Percentiles rank a stretch among this genome's conserved stretches.
Conservation (phyloP, 441 rosid genomes). For the Aleurites moluccanus region DNA sequence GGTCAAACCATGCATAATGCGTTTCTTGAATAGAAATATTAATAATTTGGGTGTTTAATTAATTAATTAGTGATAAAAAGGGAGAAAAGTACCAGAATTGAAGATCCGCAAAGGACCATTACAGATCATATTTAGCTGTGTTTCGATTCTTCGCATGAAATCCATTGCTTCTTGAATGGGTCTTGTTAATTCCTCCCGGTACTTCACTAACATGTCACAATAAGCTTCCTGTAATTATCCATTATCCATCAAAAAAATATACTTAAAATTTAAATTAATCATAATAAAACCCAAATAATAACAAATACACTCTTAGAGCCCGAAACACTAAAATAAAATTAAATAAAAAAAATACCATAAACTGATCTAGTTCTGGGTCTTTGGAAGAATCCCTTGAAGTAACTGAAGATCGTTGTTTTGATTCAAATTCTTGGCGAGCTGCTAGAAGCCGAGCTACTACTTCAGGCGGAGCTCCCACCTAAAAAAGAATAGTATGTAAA, state of each 20-base stretch:
- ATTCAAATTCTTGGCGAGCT: slow-evolving; percentile 72
- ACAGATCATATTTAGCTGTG: slow-evolving; percentile 79
- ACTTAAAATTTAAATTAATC: background rate
- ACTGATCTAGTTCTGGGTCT: slow-evolving; percentile 97
- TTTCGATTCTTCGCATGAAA: slow-evolving; percentile 93
- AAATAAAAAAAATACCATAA: slow-evolving; percentile 60
- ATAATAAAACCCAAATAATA: background rate
- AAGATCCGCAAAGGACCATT: slow-evolving; percentile 71
- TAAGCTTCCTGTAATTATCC: slow-evolving; percentile 74
- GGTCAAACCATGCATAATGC: slow-evolving; percentile 23
- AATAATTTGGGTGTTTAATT: too few species aligned
- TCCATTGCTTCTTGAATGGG: slow-evolving; percentile 98
- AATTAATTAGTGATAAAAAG: background rate
- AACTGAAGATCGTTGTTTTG: slow-evolving; percentile 52
- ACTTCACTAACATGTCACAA: slow-evolving; percentile 88
- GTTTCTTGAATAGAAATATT: too few species aligned
- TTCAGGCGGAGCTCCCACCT: slow-evolving; percentile 99
- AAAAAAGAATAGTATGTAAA: background rate
- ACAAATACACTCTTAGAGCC: background rate
- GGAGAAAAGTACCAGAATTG: slow-evolving; percentile 50
- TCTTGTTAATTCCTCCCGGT: slow-evolving; percentile 82
- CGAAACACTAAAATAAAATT: background rate
- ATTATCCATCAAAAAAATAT: background rate
- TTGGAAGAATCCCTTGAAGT: slow-evolving; percentile 45
- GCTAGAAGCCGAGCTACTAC: slow-evolving; percentile 64